Conservation (phyloP, 306 rosid species). For the Arachis stenosperma region DNA sequence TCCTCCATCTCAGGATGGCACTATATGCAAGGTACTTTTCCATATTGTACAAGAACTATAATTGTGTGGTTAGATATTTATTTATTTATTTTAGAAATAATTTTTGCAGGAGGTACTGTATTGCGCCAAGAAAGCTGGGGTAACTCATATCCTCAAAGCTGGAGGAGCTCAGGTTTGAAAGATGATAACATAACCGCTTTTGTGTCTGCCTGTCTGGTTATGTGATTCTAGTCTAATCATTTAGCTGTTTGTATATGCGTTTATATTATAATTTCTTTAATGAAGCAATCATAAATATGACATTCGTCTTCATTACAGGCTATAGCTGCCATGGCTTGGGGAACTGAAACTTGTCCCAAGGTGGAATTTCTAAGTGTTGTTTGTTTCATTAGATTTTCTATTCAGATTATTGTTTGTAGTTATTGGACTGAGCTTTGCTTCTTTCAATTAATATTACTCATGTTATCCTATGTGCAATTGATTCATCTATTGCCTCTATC, state of each 20-base stretch:
- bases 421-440: conserved; percentile 1
- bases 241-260: not conserved
- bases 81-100: no score
- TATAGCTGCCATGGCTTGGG: conserved; percentile 92
- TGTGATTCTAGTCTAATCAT: not conserved
- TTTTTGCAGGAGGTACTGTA: conserved; percentile 75
- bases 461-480: conserved; percentile 1
- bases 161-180: conserved; percentile 90
- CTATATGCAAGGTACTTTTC: conserved; percentile 71
- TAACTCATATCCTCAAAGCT: conserved; percentile 85
- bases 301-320: conserved; percentile 51
- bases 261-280: not conserved
- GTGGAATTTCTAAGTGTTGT: conserved; percentile 33
- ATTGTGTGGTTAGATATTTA: conserved; percentile 5
- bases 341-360: conserved; percentile 89
- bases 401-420: not conserved
- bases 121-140: conserved; percentile 96
- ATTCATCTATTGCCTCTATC: not conserved
- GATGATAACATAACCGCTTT: conserved; percentile 14
- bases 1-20: conserved; percentile 81
- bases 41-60: conserved; percentile 23
- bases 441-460: not conserved
- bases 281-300: conserved; percentile 19
- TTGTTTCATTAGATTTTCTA: not conserved
- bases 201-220: not conserved